Base-by-base conservation (phyloP, 2,329 filamentous ascomycete species). In the Fusarium sp. region DNA sequence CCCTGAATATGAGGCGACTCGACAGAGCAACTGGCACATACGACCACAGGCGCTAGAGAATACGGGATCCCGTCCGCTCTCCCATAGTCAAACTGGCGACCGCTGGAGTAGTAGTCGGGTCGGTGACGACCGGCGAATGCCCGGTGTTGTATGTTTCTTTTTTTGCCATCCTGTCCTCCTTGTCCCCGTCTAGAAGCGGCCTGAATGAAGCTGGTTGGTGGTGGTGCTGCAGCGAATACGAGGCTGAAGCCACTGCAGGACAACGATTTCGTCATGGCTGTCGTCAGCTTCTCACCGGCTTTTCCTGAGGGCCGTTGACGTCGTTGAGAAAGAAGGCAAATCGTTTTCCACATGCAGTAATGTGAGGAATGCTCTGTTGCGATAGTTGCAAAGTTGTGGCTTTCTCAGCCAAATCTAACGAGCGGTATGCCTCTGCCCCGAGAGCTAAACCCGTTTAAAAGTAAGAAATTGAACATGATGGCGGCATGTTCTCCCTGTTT, bases 321-420 rank as follows among this genome's bases (percentile, higher is more conserved):
- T 50, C 47, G 47, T 52, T 52, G 47, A 52, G 36, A 31, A 54
- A 73, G 62, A 22, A 16, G 14, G 71, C 35, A 27, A 66, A 73
- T 65, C 40, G 31, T 45, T 62, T 63, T 35, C 54, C 69, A 35
- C 16, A 52, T 50, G 31, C 7, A 35, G 45, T 35, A 66, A 72
- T 40, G 50, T 20, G 69, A 75, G 72, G 72, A 74, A 74, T 75
- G 72, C 60, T 65, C 42, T 58, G 61, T 62, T 71, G 63, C 38
- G 54, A 40, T 47, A 63, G 36, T 47, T 63, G 64, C 58, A 74
- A 72, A 54, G 71, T 71, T 47, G 66, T 63, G 69, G 61, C 68
- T 63, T 66, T 69, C 22, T 69, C 52, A 60, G 59, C 63, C 63
- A 62, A 58, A n/a, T 54, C 68, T 58, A 74, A 62, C 27, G 40